Percentiles rank a stretch among this genome's conserved stretches.
These are phyloP conservation scores for Cladophialophora carrionii DNA, from an alignment of 2,329 filamentous ascomycete genomes.

Conservation along the genomic window DNA sequence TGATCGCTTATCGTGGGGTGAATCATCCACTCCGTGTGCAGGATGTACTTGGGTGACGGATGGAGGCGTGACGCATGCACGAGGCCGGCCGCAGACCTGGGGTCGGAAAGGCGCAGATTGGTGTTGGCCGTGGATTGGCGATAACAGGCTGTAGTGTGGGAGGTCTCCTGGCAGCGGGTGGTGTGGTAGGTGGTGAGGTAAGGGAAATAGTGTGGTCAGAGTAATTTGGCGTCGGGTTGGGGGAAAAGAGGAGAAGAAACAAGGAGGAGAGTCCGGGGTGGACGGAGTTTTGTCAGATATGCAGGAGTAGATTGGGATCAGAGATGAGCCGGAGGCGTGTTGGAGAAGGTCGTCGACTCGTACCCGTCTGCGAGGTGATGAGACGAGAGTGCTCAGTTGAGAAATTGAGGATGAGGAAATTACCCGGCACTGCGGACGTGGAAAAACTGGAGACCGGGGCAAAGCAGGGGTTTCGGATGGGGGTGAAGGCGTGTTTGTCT, in stretches of 20 bases:
- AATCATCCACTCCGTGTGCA: conserved; percentile 30
- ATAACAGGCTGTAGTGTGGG: conserved; percentile 27
- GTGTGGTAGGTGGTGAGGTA: conserved; percentile 23
- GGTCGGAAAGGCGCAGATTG: conserved; percentile 32
- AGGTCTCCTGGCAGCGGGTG: conserved; percentile 16
- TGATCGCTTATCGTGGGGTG: conserved; percentile 39
- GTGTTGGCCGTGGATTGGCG: conserved; percentile 21
- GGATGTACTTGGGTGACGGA: conserved; percentile 5
- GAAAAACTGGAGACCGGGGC: conserved; percentile 35
- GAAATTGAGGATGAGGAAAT: conserved; percentile 22
- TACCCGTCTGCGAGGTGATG: conserved; percentile 8
- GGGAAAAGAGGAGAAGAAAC: conserved; percentile 22
- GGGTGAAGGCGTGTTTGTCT: conserved; percentile 16
- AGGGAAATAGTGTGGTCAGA: conserved; percentile 32
- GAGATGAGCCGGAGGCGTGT: conserved; percentile 23
- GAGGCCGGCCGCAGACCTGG: conserved; percentile 23
- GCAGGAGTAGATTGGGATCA: conserved; percentile 22
- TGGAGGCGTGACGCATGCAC: conserved; percentile 32
- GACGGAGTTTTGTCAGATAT: conserved; percentile 21
- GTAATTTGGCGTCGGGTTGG: conserved; percentile 18
- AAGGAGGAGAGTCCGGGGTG: conserved; percentile 20
- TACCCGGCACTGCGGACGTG: conserved; percentile 34
- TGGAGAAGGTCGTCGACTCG: conserved; percentile 16
- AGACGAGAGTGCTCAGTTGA: conserved; percentile 4
- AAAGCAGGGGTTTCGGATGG: conserved; percentile 28